These are phyloP conservation scores for Boletus barrowsii DNA, from an alignment of 768 basidiomycete species.

Conservation along the genomic window DNA sequence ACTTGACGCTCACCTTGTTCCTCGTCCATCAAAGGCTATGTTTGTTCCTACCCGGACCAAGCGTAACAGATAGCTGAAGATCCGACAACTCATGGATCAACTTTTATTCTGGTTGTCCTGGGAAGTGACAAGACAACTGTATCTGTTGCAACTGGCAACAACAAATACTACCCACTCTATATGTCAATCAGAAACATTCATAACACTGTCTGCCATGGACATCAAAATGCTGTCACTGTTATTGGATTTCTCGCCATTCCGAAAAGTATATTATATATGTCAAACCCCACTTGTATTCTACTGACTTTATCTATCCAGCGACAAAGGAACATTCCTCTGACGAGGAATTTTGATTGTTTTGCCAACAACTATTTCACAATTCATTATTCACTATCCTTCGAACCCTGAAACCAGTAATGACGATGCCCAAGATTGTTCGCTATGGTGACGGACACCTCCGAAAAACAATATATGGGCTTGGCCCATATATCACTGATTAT, in stretches of 20 bases:
- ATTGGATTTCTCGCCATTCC: conserved; percentile 30
- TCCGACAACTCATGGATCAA: conserved; percentile 6
- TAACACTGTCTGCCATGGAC: background rate
- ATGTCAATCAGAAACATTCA: background rate
- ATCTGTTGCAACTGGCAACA: background rate
- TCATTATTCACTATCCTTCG: background rate
- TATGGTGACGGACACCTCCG: conserved; percentile 33
- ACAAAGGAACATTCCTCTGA: conserved; percentile 8
- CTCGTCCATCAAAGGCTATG: too few species aligned
- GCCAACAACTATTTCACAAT: conserved; percentile 30
- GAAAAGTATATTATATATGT: conserved; percentile 23
- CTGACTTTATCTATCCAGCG: background rate
- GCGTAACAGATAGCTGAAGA: conserved; percentile 10
- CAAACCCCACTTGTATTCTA: background rate
- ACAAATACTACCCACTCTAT: conserved; percentile 2
- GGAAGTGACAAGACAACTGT: conserved; percentile 1
- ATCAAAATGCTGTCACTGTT: conserved; percentile 2
- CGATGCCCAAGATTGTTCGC: conserved; percentile 15
- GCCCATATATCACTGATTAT: conserved; percentile 3
- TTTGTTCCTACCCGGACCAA: too few species aligned
- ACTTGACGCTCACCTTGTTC: too few species aligned
- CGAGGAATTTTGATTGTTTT: conserved; percentile 27
- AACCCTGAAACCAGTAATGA: conserved; percentile 26
- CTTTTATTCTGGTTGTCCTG: background rate
- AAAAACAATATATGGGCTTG: background rate